Percentiles rank a stretch among this genome's conserved stretches.
These are phyloP conservation scores for Acanthamoeba healyi DNA, from an alignment of 208 protist genomes.

Conservation along the genomic window DNA sequence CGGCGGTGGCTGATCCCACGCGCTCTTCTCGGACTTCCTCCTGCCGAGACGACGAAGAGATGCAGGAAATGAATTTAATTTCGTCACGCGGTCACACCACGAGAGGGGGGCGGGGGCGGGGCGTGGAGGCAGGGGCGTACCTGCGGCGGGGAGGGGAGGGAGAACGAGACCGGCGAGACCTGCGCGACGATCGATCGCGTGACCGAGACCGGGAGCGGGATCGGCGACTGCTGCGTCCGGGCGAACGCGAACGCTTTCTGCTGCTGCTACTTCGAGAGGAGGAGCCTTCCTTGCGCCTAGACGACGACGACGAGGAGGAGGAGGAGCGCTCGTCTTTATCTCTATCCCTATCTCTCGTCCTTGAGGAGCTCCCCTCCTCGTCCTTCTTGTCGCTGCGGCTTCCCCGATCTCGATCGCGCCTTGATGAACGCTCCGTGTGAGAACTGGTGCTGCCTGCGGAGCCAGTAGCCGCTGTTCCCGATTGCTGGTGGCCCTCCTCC, in stretches of 20 bases:
- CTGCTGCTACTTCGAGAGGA: neutral
- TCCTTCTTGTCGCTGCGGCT: too few relatives aligned
- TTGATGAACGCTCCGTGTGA: too few relatives aligned
- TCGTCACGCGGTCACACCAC: too few relatives aligned
- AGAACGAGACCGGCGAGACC: neutral
- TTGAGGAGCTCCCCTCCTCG: too few relatives aligned
- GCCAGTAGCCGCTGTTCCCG: too few relatives aligned
- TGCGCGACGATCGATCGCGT: neutral
- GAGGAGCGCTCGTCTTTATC: too few relatives aligned
- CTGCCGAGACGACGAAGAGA: too few relatives aligned
- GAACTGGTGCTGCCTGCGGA: too few relatives aligned
- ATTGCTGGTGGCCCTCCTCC: too few relatives aligned
- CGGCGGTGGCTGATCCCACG: slow-evolving; percentile 56
- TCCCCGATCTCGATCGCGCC: too few relatives aligned
- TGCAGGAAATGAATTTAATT: too few relatives aligned
- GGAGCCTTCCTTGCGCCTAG: neutral
- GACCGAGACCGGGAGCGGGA: slow-evolving; percentile 13
- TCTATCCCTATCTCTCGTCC: neutral
- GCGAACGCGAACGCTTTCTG: slow-evolving; percentile 31
- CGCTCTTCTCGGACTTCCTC: neutral
- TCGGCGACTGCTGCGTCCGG: neutral
- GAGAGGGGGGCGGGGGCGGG: too few relatives aligned
- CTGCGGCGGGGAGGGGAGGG: slow-evolving; percentile 12
- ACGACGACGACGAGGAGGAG: neutral
- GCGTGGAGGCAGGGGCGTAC: neutral